These are phyloP conservation scores for Trichomonas gallinae DNA, from an alignment of 208 protist genomes.

Conservation along the genomic window DNA sequence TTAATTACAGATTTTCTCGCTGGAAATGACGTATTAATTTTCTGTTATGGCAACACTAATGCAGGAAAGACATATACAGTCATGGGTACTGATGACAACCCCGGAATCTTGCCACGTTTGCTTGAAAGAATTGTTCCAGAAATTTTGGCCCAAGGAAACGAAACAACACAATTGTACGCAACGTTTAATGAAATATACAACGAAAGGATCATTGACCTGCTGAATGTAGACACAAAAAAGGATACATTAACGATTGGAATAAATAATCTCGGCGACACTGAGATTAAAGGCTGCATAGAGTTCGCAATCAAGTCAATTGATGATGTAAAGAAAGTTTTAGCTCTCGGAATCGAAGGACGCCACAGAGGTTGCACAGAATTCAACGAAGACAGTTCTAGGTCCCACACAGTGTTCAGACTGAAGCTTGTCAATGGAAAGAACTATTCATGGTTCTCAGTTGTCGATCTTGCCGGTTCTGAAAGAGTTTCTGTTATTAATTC, in stretches of 20 bases:
- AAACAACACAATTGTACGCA: background rate
- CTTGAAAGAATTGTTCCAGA: background rate
- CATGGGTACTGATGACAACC: background rate
- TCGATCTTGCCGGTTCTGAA: background rate
- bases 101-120: background rate
- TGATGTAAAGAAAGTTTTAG: background rate
- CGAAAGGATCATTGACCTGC: background rate
- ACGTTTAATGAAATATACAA: conserved; percentile 1
- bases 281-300: background rate
- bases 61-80: conserved; percentile 22
- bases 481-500: background rate
- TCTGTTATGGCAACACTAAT: conserved; percentile 10
- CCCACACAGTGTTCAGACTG: background rate
- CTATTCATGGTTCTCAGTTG: background rate
- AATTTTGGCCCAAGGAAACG: background rate
- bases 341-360: background rate
- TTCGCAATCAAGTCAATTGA: background rate
- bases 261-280: background rate
- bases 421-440: background rate
- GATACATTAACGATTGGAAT: background rate
- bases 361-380: background rate
- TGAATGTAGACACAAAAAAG: background rate
- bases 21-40: conserved; percentile 6
- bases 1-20: background rate
- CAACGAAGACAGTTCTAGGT: background rate